phyloP scores from a whole-genome alignment of 108 stramenopile species.

The Cyclotella atomus region DNA sequence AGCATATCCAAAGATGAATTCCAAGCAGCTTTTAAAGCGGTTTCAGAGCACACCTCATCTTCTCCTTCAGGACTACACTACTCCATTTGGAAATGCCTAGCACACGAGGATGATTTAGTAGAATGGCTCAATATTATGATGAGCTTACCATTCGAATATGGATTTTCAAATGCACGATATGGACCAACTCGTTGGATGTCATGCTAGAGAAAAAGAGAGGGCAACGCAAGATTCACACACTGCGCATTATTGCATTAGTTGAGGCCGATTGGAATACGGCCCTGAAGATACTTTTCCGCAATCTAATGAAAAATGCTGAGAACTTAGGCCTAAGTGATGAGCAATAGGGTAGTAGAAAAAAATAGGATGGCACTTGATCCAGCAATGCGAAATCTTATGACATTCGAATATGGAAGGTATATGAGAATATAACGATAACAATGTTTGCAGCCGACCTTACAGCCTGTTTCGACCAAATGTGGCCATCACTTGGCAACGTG shows the following conservation, averaged over 20 bases:
- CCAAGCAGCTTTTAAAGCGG: not conserved
- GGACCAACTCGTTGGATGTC: not conserved
- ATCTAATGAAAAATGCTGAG: constrained; percentile 3
- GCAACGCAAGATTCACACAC: not conserved
- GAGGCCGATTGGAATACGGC: constrained; percentile 2
- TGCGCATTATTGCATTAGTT: not conserved
- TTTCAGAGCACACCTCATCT: not conserved
- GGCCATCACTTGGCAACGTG: not conserved
- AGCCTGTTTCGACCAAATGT: constrained; percentile 12
- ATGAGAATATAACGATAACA: not conserved
- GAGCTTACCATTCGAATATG: constrained; percentile 5
- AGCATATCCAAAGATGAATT: not conserved
- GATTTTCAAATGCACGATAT: constrained; percentile 1
- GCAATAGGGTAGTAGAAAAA: constrained; percentile 1
- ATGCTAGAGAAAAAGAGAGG: not conserved
- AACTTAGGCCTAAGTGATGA: not conserved
- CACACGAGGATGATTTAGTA: not conserved
- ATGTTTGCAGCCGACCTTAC: constrained; percentile 2
- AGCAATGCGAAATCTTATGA: constrained; percentile 2
- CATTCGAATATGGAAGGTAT: not conserved
- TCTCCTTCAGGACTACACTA: not conserved
- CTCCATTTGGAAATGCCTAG: not conserved
- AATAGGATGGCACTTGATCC: not conserved
- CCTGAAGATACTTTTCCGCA: not conserved
- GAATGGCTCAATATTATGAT: not conserved